These are phyloP conservation scores for Phaeosphaeriaceae sp. DNA, from an alignment of 2,329 filamentous ascomycete species.

Conservation along the genomic window DNA sequence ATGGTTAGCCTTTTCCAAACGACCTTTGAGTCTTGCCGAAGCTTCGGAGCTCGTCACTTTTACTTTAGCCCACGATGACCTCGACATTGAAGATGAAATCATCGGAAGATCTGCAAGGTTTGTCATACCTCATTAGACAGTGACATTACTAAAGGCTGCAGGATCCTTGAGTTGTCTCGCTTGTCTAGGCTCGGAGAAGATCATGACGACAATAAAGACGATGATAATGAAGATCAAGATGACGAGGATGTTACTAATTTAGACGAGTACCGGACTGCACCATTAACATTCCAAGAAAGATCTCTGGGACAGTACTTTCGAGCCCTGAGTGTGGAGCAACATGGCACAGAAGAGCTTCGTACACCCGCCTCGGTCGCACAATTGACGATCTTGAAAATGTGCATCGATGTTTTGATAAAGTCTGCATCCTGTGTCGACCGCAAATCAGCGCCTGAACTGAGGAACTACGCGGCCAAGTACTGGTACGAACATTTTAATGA, in stretches of 20 bases:
- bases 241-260: constrained; percentile 3
- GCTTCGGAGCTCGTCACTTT: constrained; percentile 19
- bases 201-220: constrained; percentile 15
- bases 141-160: too few relatives aligned
- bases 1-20: constrained; percentile 29
- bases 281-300: constrained; percentile 29
- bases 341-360: constrained; percentile 10
- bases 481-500: constrained; percentile 19
- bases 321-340: constrained; percentile 14
- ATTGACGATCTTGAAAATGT: constrained; percentile 23
- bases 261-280: constrained; percentile 12
- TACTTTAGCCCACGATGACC: constrained; percentile 10
- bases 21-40: constrained; percentile 23
- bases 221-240: constrained; percentile 16
- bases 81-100: constrained; percentile 21
- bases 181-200: constrained; percentile 6
- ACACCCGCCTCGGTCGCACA: constrained; percentile 19
- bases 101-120: constrained; percentile 21
- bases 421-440: not conserved
- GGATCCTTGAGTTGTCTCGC: constrained; percentile 24
- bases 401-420: constrained; percentile 7
- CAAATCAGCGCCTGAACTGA: not conserved
- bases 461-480: constrained; percentile 10
- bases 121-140: too few relatives aligned
- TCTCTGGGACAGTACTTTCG: constrained; percentile 29